Evolutionary conservation across 306 rosid species (phyloP).

Genomic region (Nissolia schottii): DNA sequence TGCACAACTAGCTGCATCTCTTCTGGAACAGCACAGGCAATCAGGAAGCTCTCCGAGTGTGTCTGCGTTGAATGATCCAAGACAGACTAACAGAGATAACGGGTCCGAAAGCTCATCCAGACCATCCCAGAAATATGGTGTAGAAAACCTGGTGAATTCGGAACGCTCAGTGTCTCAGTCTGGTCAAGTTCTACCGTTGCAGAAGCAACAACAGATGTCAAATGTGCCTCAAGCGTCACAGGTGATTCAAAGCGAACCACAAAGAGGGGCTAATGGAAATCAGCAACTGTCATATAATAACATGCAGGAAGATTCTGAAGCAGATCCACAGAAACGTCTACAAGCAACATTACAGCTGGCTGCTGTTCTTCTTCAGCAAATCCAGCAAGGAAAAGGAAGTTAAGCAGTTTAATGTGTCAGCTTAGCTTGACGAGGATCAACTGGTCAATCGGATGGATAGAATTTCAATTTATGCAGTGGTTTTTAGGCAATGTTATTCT

Average conservation of each 20-base stretch:
- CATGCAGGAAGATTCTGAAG: constrained; percentile 52
- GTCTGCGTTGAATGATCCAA: constrained; percentile 36
- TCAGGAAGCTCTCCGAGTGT: constrained; percentile 38
- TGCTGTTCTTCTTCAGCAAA: constrained; percentile 90
- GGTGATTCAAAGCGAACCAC: constrained; percentile 53
- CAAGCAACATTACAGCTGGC: constrained; percentile 96
- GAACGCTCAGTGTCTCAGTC: constrained; percentile 45
- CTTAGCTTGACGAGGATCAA: background rate
- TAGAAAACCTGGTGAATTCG: constrained; percentile 42
- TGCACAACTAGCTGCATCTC: constrained; percentile 72
- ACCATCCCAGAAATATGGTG: constrained; percentile 43
- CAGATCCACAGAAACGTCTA: constrained; percentile 82
- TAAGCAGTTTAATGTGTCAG: constrained; percentile 20
- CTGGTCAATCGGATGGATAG: background rate
- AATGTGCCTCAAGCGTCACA: constrained; percentile 38
- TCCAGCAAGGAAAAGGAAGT: constrained; percentile 83
- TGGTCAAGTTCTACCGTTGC: constrained; percentile 52
- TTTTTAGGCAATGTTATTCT: constrained; percentile 11
- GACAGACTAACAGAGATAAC: constrained; percentile 38
- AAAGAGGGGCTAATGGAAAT: constrained; percentile 48
- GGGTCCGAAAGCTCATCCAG: constrained; percentile 41
- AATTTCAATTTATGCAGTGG: constrained; percentile 5
- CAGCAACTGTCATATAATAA: constrained; percentile 37
- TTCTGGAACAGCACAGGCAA: constrained; percentile 70
- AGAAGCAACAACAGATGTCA: constrained; percentile 49